A percentile compares a stretch with the other conserved stretches of the same genome.
These are phyloP conservation scores for Castanea crenata DNA, from an alignment of 306 rosid genomes.

Conservation along the genomic window DNA sequence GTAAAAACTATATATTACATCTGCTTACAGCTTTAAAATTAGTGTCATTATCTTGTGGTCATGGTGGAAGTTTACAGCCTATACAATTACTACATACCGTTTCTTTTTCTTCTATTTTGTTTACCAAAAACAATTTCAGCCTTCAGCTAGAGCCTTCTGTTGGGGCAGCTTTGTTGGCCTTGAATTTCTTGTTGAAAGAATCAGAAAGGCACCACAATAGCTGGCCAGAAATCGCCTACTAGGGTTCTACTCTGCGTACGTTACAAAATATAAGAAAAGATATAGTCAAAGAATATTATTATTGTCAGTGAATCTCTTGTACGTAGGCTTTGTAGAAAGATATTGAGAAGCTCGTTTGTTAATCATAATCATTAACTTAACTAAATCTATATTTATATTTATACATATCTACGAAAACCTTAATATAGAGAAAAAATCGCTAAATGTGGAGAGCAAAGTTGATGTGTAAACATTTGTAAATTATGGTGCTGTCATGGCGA, in stretches of 20 bases:
- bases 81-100: not conserved
- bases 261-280: not conserved
- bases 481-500: too few relatives aligned
- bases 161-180: conserved; percentile 89
- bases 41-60: not conserved
- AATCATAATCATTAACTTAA: too few relatives aligned
- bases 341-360: too few relatives aligned
- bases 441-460: too few relatives aligned
- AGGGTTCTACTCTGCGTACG: not conserved
- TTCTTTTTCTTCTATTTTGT: not conserved
- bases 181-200: conserved; percentile 73
- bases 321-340: too few relatives aligned
- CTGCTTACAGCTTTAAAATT: not conserved
- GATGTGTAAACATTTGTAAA: too few relatives aligned
- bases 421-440: too few relatives aligned
- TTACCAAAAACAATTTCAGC: not conserved
- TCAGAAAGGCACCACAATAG: conserved; percentile 34
- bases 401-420: too few relatives aligned
- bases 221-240: conserved; percentile 14
- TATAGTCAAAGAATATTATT: not conserved
- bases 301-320: not conserved
- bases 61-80: not conserved
- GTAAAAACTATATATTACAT: not conserved
- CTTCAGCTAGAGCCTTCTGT: conserved; percentile 86
- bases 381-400: too few relatives aligned